phyloP scores from a whole-genome alignment of 2,329 filamentous ascomycete genomes.

The Massarina eburnea region DNA sequence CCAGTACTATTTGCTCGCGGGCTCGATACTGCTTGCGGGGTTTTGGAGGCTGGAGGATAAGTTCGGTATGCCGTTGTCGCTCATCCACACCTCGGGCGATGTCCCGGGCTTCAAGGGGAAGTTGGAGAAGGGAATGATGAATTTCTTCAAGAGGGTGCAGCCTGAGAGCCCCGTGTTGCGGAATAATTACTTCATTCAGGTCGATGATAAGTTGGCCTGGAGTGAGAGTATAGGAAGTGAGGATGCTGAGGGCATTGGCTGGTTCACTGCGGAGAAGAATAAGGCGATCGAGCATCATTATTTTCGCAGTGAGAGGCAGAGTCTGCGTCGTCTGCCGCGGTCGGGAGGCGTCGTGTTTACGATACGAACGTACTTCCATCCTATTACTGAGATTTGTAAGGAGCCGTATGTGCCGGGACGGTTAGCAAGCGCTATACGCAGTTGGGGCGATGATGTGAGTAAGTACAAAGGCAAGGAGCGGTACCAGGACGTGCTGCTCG shows the following conservation, averaged over 20 bases:
- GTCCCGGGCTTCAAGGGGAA: constrained; percentile 74
- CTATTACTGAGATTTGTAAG: constrained; percentile 65
- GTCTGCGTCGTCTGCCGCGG: constrained; percentile 58
- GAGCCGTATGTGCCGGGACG: constrained; percentile 78
- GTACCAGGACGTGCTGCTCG: constrained; percentile 72
- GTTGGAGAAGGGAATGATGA: constrained; percentile 76
- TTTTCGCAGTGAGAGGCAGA: constrained; percentile 77
- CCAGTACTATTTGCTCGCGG: constrained; percentile 78
- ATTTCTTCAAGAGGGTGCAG: constrained; percentile 73
- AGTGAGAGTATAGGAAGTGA: constrained; percentile 74
- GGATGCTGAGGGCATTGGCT: constrained; percentile 65
- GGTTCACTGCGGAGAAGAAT: constrained; percentile 76
- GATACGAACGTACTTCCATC: constrained; percentile 78
- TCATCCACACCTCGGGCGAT: constrained; percentile 77
- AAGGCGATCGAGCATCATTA: constrained; percentile 71
- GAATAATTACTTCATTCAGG: constrained; percentile 88
- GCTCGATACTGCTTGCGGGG: constrained; percentile 72
- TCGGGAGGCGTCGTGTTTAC: constrained; percentile 65
- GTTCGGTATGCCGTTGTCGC: constrained; percentile 73
- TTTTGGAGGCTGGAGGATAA: constrained; percentile 86
- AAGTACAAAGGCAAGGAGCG: constrained; percentile 76
- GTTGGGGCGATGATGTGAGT: constrained; percentile 78
- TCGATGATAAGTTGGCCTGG: constrained; percentile 77
- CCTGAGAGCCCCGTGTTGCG: constrained; percentile 67
- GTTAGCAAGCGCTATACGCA: constrained; percentile 74